Base-by-base conservation (phyloP, 345 rosid species). In the Gossypium turneri region DNA sequence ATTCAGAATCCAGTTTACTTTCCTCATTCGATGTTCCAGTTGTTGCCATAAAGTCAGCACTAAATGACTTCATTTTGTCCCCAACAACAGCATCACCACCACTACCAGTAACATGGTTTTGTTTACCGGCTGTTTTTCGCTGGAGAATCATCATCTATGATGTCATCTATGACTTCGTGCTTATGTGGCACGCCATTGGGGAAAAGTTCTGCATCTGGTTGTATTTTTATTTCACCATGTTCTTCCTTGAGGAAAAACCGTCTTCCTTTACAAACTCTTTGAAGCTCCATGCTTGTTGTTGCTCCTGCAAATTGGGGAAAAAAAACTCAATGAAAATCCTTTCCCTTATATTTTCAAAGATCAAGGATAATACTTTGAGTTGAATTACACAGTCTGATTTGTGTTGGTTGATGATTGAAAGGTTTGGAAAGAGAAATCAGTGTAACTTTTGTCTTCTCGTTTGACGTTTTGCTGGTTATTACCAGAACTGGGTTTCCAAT, bases 31-130 rank as follows among this genome's bases (percentile, higher is more conserved):
- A 12, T 77, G 29, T 81, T 75, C 60, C 76, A 34, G n/a, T 13
- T 85, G 3, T 78, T 80, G 1, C 15, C 77, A 2, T 84, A 81
- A 62, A 75, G 65, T 22, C 88, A 81, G 57, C 88, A 87, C 12
- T 86, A 88, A 15, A 92, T 92, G 92, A 94, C 92, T 77, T 94
- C 94, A 48, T 94, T 94, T 73, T 77, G 72, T 60, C 76, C 88
- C 34, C 89, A 87, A 29, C 84, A 34, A 5, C 7, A 79, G n/a
- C 82, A 59, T 1, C 41, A 25, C 0, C 65, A 79, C 10, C 90
- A 79, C 38, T 3, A 34, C 34, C 6, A 34, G 67, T 83, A 81
- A 45, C 79, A 63, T 60, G 66, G 69, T 34, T 51, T 62, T 19
- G 19, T 65, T 52, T 79, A 83, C 47, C 84, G 87, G 15, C 85